Evolutionary conservation across 1,284 basidiomycete genomes (phyloP).

Genomic region (Sporisorium graminicola): DNA sequence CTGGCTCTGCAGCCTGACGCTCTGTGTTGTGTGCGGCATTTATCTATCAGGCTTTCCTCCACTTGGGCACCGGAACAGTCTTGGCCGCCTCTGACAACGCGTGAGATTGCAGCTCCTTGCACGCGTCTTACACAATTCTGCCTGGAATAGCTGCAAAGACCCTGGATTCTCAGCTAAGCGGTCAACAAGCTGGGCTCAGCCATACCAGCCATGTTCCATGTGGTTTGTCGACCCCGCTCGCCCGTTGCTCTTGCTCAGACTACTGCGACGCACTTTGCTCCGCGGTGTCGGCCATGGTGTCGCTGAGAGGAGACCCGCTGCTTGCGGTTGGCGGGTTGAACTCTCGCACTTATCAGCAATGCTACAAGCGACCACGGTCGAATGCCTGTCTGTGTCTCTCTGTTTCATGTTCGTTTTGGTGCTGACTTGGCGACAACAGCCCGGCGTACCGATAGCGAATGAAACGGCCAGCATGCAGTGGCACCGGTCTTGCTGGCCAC

Average conservation of each 20-base stretch:
- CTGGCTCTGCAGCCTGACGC: neutral
- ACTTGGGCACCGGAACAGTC: constrained; percentile 9
- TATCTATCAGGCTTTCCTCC: too few relatives aligned
- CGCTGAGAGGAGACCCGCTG: too few relatives aligned
- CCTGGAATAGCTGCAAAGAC: constrained; percentile 14
- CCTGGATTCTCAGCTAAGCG: constrained; percentile 41
- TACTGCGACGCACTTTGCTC: constrained; percentile 7
- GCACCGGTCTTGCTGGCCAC: neutral
- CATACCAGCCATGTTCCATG: constrained; percentile 4
- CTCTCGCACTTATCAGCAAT: neutral
- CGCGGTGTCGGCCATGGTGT: neutral
- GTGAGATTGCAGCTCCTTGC: neutral
- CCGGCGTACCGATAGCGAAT: neutral
- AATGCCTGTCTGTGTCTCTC: too few relatives aligned
- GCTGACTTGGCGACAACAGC: neutral
- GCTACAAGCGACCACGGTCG: neutral
- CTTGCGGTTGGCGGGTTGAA: too few relatives aligned
- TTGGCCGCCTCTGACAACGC: too few relatives aligned
- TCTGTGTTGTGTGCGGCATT: too few relatives aligned
- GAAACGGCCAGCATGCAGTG: too few relatives aligned
- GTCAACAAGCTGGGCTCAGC: neutral
- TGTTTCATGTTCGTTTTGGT: neutral
- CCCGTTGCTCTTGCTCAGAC: too few relatives aligned
- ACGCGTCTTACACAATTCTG: constrained; percentile 23
- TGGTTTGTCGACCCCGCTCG: constrained; percentile 7